Base-by-base conservation (phyloP, 768 basidiomycete species). In the Crepidotus variabilis region DNA sequence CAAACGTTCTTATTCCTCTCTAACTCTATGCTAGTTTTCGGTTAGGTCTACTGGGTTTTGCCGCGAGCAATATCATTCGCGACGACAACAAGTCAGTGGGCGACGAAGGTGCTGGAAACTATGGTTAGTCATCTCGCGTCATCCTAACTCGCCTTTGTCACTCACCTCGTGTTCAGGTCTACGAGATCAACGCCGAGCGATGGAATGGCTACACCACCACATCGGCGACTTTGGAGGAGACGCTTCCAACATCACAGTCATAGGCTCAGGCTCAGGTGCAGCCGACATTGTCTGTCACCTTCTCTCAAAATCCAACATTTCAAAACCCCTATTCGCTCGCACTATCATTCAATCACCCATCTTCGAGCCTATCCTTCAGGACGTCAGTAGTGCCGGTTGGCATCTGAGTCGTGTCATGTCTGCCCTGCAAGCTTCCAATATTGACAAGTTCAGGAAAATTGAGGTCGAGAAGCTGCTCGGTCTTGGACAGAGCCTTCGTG, bases 61-160 rank as follows among this genome's bases (percentile, higher is more conserved):
- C 87, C n/a, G 86, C 85, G 6, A 83, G 82, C 57, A 75, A 78
- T 32, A 77, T 80, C 47, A 76, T 92, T 51, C 78, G 77, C 39
- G 86, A 87, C 54, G 88, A 90, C 66, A 90, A 89, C 71, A 74
- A 73, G 52, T 68, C 70, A 22, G 80, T 77, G 16, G 86, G 86
- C 22, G 86, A 90, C 39, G 78, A 83, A 54, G 90, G 89, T 16
- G 82, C 84, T 16, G 90, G 89, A 9, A 92, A 92, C 71, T 92
- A 88, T 62, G 90, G 88, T 83, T 63, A 36, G 79, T 70, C 36
- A 21, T 57, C 51, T 55, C 57, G 47, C 20, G 62, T 60, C 51
- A 54, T 56, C 33, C 43, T 35, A 18, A 6, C 32, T 21, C 33
- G 22, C 24, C 13, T 3, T n/a, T 10, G n/a, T 47, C 24, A 49